Evolutionary conservation across 129 eudicot genomes (phyloP), one percentile per base, ranked within the genome.

Genomic region (Lactuca saligna): DNA sequence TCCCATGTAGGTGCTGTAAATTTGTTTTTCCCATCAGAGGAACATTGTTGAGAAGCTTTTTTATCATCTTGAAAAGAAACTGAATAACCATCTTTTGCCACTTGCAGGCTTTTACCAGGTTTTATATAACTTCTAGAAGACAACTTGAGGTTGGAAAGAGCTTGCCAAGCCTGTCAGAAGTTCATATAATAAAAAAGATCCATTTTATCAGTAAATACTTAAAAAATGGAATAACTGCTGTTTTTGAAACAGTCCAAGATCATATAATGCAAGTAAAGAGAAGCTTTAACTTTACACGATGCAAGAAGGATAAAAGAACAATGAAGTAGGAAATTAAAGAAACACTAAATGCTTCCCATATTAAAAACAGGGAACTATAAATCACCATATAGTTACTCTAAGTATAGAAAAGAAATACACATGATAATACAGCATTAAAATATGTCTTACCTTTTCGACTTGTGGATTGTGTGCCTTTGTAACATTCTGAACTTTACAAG

Each of bases 161-260:
- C 84, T 76, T 85, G 75, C 95, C 92, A 93, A 78, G 96, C 95
- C 98, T 93, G 90, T 72, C 75, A 73, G 54, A 77, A 58, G 16
- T 15, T 51, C 4, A 61, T 31, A 56, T 49, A 54, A 15, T 71
- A 71, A 41, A 20, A 20, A 32, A 44, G 10, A 17, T 75, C 41
- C n/a, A 51, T 50, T 56, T 38, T 17, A 34, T 51, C 51, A 56
- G 16, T 16, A 10, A 17, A 54, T n/a, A 57, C 16, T 50, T 50
- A 54, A 61, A 14, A 31, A 48, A 8, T 15, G 38, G 4, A 61
- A 50, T 5, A 46, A 7, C 58, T 70, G 17, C 20, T 20, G 20
- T 20, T 17, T 35, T 61, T 37, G 9, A 72, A 41, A 48, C 14
- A 31, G 38, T 37, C 16, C 37, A 17, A 51, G 17, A 50, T 49